Evolutionary conservation across 2,329 filamentous ascomycete species (phyloP).

Genomic region (Alternaria gaisen): DNA sequence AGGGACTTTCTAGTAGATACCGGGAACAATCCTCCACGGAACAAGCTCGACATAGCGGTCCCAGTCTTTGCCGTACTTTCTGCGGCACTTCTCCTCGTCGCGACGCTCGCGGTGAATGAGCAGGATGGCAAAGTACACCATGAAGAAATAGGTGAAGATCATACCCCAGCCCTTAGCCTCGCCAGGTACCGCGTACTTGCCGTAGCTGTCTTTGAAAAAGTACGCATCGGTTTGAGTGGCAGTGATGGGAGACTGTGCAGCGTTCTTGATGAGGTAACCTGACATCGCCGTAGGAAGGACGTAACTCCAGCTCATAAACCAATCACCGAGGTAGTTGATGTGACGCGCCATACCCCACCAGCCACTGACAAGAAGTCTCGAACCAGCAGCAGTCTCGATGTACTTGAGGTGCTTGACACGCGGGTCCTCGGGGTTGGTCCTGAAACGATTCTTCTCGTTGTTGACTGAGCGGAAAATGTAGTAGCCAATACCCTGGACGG

Average conservation of each 20-base stretch:
- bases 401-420: slow-evolving; percentile 81
- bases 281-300: slow-evolving; percentile 85
- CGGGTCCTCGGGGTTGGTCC: slow-evolving; percentile 84
- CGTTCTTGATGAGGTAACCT: slow-evolving; percentile 75
- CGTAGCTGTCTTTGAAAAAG: slow-evolving; percentile 64
- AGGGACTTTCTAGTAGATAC: slow-evolving; percentile 70
- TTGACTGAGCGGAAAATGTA: slow-evolving; percentile 94
- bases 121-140: slow-evolving; percentile 88
- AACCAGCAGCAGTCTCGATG: slow-evolving; percentile 84
- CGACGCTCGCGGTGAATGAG: slow-evolving; percentile 85
- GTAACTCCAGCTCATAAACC: slow-evolving; percentile 93
- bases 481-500: slow-evolving; percentile 77
- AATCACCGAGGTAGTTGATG: slow-evolving; percentile 96
- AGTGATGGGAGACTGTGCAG: slow-evolving; percentile 46
- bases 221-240: slow-evolving; percentile 61
- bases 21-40: slow-evolving; percentile 82
- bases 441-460: slow-evolving; percentile 93
- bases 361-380: slow-evolving; percentile 80
- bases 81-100: slow-evolving; percentile 89
- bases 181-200: slow-evolving; percentile 73
- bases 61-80: slow-evolving; percentile 95
- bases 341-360: slow-evolving; percentile 95
- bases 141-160: slow-evolving; percentile 92
- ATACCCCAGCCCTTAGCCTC: slow-evolving; percentile 84
- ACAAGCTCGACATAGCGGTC: slow-evolving; percentile 85